Evolutionary conservation across 768 basidiomycete species (phyloP), one percentile per base, ranked within the genome.

Genomic region (Lactarius evosmus): DNA sequence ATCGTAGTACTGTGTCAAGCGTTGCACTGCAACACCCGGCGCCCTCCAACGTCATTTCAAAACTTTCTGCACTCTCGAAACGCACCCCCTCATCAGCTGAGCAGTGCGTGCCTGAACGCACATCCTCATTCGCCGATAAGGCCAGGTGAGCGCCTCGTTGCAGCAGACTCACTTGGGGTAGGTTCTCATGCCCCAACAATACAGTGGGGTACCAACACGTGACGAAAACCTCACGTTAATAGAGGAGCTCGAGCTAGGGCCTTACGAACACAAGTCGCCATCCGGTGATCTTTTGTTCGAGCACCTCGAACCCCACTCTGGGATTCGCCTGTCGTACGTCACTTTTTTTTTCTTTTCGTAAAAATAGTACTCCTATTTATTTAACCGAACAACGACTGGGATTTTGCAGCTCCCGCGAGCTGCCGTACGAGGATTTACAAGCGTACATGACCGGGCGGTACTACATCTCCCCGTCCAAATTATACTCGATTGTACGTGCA

Each of bases 251-350:
- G 75, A 84, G 66, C 79, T 85, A 52, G 95, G 95, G 0, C 93
- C 95, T 8, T 79, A 79, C 55, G 86, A 94, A 41, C 89, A 92
- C 72, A 83, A 77, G 16, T 78, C 90, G 17, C 83, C 85, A 0
- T 76, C 78, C 36, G 88, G 90, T 25, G 94, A 95, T 71, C 89
- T 90, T 0, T 69, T 77, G 17, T 99, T 95, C 70, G 79, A 88
- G 66, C 82, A 77, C 56, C 73, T 95, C 5, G 97, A 99, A 73
- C 97, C 97, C 1, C 91, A 97, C 75, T 95, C 94, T 32, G 85
- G 88, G 6, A 96, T 98, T 55, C 82, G 87, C 56, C 79, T 99
- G 29, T 79, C 75, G 95, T 97, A 71, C 62, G 91, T 82, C 27
- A 8, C 19, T 22, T 8, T n/a, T 22, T 8, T n/a, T 54, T 5